These are phyloP conservation scores for Lathyrus tuberosus DNA, from an alignment of 306 rosid genomes.

Conservation along the genomic window DNA sequence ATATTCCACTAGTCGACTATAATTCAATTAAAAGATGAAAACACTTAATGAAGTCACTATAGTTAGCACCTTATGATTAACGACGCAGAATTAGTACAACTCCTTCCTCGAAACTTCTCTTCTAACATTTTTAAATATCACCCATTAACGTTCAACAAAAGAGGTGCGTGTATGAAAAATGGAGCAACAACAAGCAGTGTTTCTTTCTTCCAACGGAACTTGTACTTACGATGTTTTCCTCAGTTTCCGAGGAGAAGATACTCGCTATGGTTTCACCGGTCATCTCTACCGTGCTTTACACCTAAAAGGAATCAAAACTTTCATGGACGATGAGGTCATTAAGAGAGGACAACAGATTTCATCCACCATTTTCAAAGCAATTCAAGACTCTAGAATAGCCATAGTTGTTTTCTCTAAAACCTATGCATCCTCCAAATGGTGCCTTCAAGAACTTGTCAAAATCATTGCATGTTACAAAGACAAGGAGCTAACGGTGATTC, in stretches of 20 bases:
- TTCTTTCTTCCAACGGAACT: neutral
- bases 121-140: neutral
- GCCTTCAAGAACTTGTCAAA: slow-evolving; percentile 15
- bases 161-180: neutral
- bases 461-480: neutral
- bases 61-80: neutral
- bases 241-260: slow-evolving; percentile 11
- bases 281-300: neutral
- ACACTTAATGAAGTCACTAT: too few relatives aligned
- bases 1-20: too few relatives aligned
- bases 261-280: slow-evolving; percentile 2
- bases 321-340: neutral
- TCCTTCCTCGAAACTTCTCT: neutral
- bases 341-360: slow-evolving; percentile 9
- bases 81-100: neutral
- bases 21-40: too few relatives aligned
- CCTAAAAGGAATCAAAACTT: neutral
- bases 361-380: neutral
- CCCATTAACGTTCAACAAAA: too few relatives aligned
- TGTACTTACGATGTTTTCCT: neutral
- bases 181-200: neutral
- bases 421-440: neutral
- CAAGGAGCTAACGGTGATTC: neutral
- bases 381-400: neutral
- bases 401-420: slow-evolving; percentile 1